Base-by-base conservation (phyloP, 805 yeast species). In the Saturnispora galanensis region DNA sequence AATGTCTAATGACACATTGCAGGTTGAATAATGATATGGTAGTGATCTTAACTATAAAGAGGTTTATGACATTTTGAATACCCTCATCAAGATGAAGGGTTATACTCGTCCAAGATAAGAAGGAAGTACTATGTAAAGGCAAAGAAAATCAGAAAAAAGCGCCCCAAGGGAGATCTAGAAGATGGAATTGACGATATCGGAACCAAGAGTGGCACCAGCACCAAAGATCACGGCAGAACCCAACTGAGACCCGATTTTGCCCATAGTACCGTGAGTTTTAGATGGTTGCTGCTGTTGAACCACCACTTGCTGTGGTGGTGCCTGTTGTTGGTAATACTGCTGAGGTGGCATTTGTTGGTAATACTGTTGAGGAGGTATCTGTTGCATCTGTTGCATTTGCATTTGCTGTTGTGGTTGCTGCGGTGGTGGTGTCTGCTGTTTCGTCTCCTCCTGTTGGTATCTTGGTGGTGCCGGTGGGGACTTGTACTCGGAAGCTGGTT, bases 151-250 rank as follows among this genome's bases (percentile, higher is more conserved):
- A 26, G 35, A 35, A 10, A 3, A 29, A 30, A 32, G 31, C 12
- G 16, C 11, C 26, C 13, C 12, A 31, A 29, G 13, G 15, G 26
- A 13, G 11, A 13, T 4, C 42, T 50, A 55, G 38, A 53, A 53
- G 37, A 53, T 55, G 4, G 55, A 42, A 62, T 87, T 80, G 44
- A 90, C 86, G 39, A 93, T 51, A 57, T 89, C 90, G 41, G 88
- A 73, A 58, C 97, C 97, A 45, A 90, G 70, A 1, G 96, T 83
- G 30, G 97, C 96, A 70, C 97, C 97, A 5, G 97, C 97, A 65
- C 97, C 97, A 53, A 88, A 90, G 44, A 90, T 80, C 34, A 95
- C 95, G n/a, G 97, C 97, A 54, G 87, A 80, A 49, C 96, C 97
- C 47, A 90, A 68, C 64, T 87, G 83, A 46, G 85, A 72, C 18